These are phyloP conservation scores for Arthroderma uncinatum DNA, from an alignment of 2,329 filamentous ascomycete genomes.

Conservation along the genomic window DNA sequence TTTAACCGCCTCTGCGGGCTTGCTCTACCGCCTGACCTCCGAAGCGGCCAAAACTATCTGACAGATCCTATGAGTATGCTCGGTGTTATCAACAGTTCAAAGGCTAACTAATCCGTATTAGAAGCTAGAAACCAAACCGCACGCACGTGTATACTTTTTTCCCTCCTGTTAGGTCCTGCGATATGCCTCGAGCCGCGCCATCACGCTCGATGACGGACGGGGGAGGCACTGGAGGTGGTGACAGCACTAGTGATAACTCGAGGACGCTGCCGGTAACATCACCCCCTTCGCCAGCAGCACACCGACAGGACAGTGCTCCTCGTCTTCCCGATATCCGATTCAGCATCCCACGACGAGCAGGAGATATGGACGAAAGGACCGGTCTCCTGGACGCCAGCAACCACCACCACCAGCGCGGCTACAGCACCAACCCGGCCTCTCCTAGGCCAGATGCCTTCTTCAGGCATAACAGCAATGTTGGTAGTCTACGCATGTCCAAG, in stretches of 20 bases:
- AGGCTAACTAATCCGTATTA: not conserved
- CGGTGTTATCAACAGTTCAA: not conserved
- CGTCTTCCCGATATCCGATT: slow-evolving; percentile 14
- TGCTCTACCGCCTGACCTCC: not conserved
- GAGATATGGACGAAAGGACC: slow-evolving; percentile 24
- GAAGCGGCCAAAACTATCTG: not conserved
- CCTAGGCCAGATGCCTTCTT: slow-evolving; percentile 26
- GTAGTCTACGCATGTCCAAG: slow-evolving; percentile 30
- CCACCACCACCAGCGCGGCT: slow-evolving; percentile 22
- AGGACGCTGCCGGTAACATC: slow-evolving; percentile 11
- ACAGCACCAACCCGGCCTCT: slow-evolving; percentile 27
- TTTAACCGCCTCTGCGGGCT: no score
- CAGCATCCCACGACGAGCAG: slow-evolving; percentile 9
- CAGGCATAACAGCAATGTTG: slow-evolving; percentile 25
- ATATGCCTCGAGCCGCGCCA: slow-evolving; percentile 11
- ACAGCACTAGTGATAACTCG: slow-evolving; percentile 9
- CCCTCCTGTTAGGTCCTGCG: not conserved
- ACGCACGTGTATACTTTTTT: not conserved
- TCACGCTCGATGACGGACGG: not conserved
- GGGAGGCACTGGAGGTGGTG: not conserved
- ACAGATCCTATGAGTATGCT: not conserved
- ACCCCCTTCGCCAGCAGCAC: slow-evolving; percentile 12
- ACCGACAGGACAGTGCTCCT: slow-evolving; percentile 9
- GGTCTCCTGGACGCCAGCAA: slow-evolving; percentile 23
- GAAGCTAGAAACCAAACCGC: not conserved